phyloP scores from a whole-genome alignment of 352 stramenopile genomes.

The Thalassiosira mediterranea region DNA sequence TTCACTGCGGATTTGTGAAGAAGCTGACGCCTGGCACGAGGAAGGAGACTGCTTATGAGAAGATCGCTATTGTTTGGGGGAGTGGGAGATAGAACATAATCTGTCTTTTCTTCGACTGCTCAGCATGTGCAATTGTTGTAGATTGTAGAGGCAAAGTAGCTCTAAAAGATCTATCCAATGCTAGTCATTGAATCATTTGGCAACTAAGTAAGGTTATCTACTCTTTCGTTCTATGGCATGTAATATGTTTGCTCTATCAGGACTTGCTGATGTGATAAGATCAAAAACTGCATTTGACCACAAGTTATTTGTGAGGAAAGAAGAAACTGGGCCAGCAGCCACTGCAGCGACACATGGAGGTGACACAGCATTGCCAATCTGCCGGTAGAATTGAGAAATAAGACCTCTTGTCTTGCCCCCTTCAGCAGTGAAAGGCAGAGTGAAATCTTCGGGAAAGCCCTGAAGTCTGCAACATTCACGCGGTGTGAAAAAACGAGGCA shows the following conservation, averaged over 20 bases:
- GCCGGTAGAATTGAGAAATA: conserved; percentile 37
- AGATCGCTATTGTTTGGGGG: conserved; percentile 48
- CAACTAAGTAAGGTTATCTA: too few species aligned
- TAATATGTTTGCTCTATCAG: conserved; percentile 18
- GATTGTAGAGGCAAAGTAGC: too few species aligned
- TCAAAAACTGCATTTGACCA: conserved; percentile 10
- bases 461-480: conserved; percentile 45
- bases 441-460: conserved; percentile 51
- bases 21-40: conserved; percentile 39
- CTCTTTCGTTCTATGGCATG: conserved; percentile 24
- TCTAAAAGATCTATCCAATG: too few species aligned
- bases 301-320: background rate
- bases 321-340: conserved; percentile 13
- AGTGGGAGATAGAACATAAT: conserved; percentile 36
- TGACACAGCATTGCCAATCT: conserved; percentile 48
- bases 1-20: conserved; percentile 45
- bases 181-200: too few species aligned
- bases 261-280: conserved; percentile 24
- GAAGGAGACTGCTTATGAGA: conserved; percentile 51
- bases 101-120: too few species aligned
- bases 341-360: conserved; percentile 35
- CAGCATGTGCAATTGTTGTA: too few species aligned
- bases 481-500: conserved; percentile 44
- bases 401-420: conserved; percentile 1
- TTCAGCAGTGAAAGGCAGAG: conserved; percentile 9